Evolutionary conservation across 768 basidiomycete genomes (phyloP).

Genomic region (Mycena galopus): DNA sequence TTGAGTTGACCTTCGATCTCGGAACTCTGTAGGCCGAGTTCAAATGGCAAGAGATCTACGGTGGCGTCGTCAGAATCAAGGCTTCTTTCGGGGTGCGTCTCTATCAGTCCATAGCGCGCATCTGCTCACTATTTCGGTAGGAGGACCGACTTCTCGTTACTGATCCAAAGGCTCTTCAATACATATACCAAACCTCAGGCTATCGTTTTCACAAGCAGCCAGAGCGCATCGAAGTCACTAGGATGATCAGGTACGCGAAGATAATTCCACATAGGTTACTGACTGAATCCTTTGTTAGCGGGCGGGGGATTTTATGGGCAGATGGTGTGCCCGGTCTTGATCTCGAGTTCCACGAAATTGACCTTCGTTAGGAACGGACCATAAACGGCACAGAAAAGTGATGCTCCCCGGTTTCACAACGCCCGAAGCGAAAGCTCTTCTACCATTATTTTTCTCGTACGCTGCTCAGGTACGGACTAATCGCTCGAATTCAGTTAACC

Average conservation of each 20-base stretch:
- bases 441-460: slow-evolving; percentile 55
- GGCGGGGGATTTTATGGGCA: slow-evolving; percentile 47
- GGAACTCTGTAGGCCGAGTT: slow-evolving; percentile 52
- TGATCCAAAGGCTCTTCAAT: slow-evolving; percentile 63
- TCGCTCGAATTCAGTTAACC: slow-evolving; percentile 20
- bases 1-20: slow-evolving; percentile 28
- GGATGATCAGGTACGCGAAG: slow-evolving; percentile 39
- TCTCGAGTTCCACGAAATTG: background rate
- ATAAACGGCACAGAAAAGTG: slow-evolving; percentile 61
- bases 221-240: slow-evolving; percentile 53
- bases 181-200: slow-evolving; percentile 58
- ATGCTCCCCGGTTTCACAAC: slow-evolving; percentile 62
- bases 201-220: slow-evolving; percentile 58
- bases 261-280: slow-evolving; percentile 14
- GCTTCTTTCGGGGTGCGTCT: slow-evolving; percentile 52
- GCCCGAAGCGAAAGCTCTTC: slow-evolving; percentile 57
- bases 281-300: slow-evolving; percentile 27
- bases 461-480: slow-evolving; percentile 42
- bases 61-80: slow-evolving; percentile 55
- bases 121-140: slow-evolving; percentile 40
- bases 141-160: slow-evolving; percentile 59
- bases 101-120: slow-evolving; percentile 1
- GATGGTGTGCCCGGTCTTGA: slow-evolving; percentile 39
- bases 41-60: slow-evolving; percentile 59
- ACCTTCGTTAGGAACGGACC: slow-evolving; percentile 49